Evolutionary conservation across 1,139 yeast genomes (phyloP).

Genomic region (Kazachstania sp.): DNA sequence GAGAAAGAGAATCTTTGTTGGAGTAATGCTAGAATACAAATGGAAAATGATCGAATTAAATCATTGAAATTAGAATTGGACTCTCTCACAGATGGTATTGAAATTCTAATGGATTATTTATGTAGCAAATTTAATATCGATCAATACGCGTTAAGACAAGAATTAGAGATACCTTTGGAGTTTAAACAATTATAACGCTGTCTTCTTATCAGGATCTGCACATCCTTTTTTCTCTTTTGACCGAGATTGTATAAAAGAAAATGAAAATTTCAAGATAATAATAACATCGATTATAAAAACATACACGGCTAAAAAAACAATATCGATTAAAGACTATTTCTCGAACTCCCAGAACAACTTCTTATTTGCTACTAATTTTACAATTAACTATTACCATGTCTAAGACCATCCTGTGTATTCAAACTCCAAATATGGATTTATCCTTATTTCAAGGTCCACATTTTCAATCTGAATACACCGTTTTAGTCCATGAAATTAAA

Average conservation of each 20-base stretch:
- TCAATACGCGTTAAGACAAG: constrained; percentile 15
- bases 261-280: not conserved
- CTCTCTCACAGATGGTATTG: constrained; percentile 23
- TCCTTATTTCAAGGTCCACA: constrained; percentile 3
- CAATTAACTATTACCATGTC: not conserved
- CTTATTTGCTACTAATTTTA: not conserved
- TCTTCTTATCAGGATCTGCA: not conserved
- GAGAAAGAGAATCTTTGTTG: constrained; percentile 13
- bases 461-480: not conserved
- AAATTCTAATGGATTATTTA: constrained; percentile 19
- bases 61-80: constrained; percentile 8
- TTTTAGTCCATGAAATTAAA: constrained; percentile 6
- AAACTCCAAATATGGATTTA: constrained; percentile 6
- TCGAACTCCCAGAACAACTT: no score
- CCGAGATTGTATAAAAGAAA: not conserved
- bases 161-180: constrained; percentile 19
- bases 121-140: constrained; percentile 14
- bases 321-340: not conserved
- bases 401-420: not conserved
- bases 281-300: not conserved
- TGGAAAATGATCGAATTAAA: constrained; percentile 6
- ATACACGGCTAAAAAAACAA: not conserved
- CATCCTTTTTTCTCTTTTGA: not conserved
- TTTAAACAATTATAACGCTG: not conserved
- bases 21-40: constrained; percentile 8